Evolutionary conservation across 495 filamentous ascomycete species (phyloP).

Genomic region (Trypethelium eluteriae): DNA sequence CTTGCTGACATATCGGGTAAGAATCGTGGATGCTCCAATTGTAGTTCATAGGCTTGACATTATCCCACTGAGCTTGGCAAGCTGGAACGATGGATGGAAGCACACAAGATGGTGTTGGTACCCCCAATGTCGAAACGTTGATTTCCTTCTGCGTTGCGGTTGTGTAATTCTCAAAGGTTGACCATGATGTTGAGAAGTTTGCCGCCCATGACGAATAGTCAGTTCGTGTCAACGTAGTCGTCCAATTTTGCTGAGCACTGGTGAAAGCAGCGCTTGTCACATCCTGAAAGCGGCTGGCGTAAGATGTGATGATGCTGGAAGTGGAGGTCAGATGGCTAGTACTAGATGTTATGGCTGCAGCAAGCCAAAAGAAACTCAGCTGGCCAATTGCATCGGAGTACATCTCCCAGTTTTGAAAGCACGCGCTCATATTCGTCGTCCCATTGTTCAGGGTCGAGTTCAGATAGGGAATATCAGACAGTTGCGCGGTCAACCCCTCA

Average conservation of each 20-base stretch:
- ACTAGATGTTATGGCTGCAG: background rate
- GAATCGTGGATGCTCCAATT: constrained; percentile 9
- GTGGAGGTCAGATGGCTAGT: background rate
- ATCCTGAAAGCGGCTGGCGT: background rate
- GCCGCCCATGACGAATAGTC: constrained; percentile 6
- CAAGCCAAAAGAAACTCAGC: background rate
- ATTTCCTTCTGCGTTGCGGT: background rate
- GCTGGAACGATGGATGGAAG: constrained; percentile 10
- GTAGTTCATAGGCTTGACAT: constrained; percentile 1
- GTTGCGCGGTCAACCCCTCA: background rate
- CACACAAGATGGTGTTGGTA: constrained; percentile 12
- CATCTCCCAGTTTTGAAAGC: background rate
- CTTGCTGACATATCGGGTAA: background rate
- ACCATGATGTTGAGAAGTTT: constrained; percentile 1
- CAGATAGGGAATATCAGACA: background rate
- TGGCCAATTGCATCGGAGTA: background rate
- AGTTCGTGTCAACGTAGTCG: constrained; percentile 2
- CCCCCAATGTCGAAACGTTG: constrained; percentile 4
- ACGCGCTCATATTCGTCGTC: constrained; percentile 4
- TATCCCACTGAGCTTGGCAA: constrained; percentile 15
- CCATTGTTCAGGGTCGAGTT: background rate
- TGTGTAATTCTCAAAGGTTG: background rate
- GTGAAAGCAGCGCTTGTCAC: constrained; percentile 6
- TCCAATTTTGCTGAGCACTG: constrained; percentile 5
- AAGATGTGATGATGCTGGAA: background rate